Evolutionary conservation across 768 basidiomycete genomes (phyloP), one percentile per base, ranked within the genome.

Genomic region (Kwoniella heveanensis): DNA sequence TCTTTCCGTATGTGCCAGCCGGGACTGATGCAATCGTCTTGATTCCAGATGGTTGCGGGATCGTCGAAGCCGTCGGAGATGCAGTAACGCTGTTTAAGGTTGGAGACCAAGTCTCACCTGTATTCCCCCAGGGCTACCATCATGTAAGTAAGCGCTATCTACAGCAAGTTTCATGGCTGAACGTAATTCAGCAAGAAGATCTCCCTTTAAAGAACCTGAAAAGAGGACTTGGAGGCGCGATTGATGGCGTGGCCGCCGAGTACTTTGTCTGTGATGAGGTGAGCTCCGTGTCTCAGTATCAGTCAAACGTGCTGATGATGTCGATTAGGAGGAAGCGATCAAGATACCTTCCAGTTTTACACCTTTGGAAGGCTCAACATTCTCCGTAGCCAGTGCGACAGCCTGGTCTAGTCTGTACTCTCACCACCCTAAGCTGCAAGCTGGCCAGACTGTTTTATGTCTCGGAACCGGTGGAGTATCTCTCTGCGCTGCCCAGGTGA

Each of bases 331-430:
- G 59, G 70, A 77, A 32, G 80, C 89, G 10, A 85, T 89, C 19
- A 71, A 60, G 3, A 82, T 88, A 54, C 88, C 88, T 0, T 77
- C 82, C 3, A 84, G 87, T 72, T 81, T 88, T 21, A 84, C 83
- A 1, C 87, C 85, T 66, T 85, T 86, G 64, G 86, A 90, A 72
- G 88, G 84, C 0, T 85, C 88, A 0, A 87, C 87, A 24, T 79
- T 89, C 5, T 85, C 87, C 81, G 87, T 69, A 62, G 86, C 86
- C 5, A 87, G 83, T 2, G 67, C 88, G 57, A 89, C 87, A 0
- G 86, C 88, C 0, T 89, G 87, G 80, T 87, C 85, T 64, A 84
- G 84, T 4, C 77, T 88, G 22, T 54, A 69, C 82, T 64, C 61
- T 4, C 75, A 77, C 50, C 64, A 70, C 36, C 75, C 75, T 2